These are phyloP conservation scores for Rhododendron mucronatum DNA, from an alignment of 148 eudicot species.

Conservation along the genomic window DNA sequence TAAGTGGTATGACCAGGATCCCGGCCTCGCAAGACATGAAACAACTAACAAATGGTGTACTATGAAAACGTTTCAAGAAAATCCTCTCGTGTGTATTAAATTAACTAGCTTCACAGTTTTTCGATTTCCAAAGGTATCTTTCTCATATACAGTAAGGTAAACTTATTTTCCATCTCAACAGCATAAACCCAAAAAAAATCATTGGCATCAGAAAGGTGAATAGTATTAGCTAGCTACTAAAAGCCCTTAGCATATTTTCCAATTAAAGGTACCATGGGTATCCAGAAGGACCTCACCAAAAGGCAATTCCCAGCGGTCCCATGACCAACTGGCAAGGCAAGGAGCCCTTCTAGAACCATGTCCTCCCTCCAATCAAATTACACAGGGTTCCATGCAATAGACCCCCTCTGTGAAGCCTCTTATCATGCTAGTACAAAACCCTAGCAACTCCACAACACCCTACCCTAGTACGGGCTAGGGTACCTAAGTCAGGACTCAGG, in stretches of 20 bases:
- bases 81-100: neutral
- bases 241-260: neutral
- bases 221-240: neutral
- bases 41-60: neutral
- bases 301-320: neutral
- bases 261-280: neutral
- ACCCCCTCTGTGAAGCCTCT: neutral
- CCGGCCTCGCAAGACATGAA: neutral
- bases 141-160: neutral
- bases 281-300: neutral
- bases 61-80: neutral
- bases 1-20: neutral
- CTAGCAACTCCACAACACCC: neutral
- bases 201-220: neutral
- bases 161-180: neutral
- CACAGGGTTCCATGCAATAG: neutral
- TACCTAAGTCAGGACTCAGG: neutral
- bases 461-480: neutral
- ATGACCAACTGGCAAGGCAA: neutral
- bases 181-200: neutral
- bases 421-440: neutral
- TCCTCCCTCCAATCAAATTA: neutral
- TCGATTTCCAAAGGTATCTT: neutral
- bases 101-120: neutral
- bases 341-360: neutral